Base-by-base conservation (phyloP, 1,139 yeast genomes). In the Pichia kudriavzevii region DNA sequence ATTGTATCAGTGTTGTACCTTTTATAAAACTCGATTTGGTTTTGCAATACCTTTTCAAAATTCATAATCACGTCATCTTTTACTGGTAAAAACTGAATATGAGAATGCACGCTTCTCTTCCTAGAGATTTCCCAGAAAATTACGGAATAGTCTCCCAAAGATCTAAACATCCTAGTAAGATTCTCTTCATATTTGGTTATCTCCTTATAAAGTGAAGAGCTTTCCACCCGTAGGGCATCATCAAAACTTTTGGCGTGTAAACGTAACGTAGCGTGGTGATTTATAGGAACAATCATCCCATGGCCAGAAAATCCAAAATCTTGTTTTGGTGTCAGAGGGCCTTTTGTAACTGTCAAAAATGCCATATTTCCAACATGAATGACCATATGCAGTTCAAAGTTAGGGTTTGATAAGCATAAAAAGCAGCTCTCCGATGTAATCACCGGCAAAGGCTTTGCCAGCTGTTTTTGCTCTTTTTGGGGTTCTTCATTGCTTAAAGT, bases 271-370 rank as follows among this genome's bases (percentile, higher is more conserved):
- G 94, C 70, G 7, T 67, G 61, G 55, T 88, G 97, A 9, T 78
- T 75, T 16, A 88, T 71, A 0, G 96, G 94, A n/a, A 85, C 75
- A 7, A 87, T 67, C 30, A 88, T 64, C 11, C 84, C 82, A 61
- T 88, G 96, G 0, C 94, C 95, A 0, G 94, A 73, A 50, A 83
- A 77, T 8, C 66, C 64, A 8, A 53, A 51, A 17, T 55, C 53
- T 40, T 54, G 55, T 2, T 79, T 69, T 27, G 68, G 59, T 1
- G 85, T 71, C 20, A 88, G 58, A 0, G 96, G 96, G 0, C 97
- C 97, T 50, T 83, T 85, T 0, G 95, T 94, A 12, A 79, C 66
- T 0, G 96, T 81, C 41, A 87, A 39, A 52, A 85, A 88, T 1
- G 76, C 60, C 27, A 66, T 63, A 8, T 69, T 67, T 0, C 84